Evolutionary conservation across 768 basidiomycete genomes (phyloP), one percentile per base, ranked within the genome.

Genomic region (Chalciporus sphaerocephalus): DNA sequence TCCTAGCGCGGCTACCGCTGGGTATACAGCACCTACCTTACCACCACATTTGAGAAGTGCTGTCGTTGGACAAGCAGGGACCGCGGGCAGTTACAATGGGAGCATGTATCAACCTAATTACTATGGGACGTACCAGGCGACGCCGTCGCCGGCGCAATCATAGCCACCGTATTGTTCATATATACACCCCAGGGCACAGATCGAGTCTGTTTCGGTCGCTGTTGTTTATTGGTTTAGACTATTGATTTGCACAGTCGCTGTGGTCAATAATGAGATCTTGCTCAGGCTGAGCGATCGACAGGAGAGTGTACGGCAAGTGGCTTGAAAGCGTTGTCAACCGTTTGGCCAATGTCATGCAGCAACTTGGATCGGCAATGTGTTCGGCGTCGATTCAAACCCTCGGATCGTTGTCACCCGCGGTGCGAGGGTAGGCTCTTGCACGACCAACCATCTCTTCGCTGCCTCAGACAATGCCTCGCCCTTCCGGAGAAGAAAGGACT

Each of bases 11-110:
- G 11, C 61, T 1, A 48, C 40, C 30, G 10, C 60, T 4, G 58
- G 64, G 1, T 67, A 64, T 18, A 55, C 51, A 12, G 51, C 71
- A 1, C 64, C 72, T 17, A 72, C 67, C 27, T 54, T 74, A n/a
- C 73, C 73, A 5, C 62, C 70, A 36, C 73, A 74, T 46, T 59
- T 75, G 57, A 61, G 68, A 25, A 55, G 48, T 11, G 56, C 53
- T 7, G 61, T 51, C 21, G 36, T 54, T 1, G 58, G 59, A n/a
- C 64, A 62, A 44, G 40, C 57, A 10, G 55, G 53, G 8, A 30
- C 52, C 5, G 27, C 58, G 6, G 58, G 46, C 16, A 38, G 45
- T 0, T 64, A 63, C 27, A 49, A 47, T 15, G 30, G 52, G 3
- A 42, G 45, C 6, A n/a, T 53, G 47, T 68, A 61, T 36, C 65